These are phyloP conservation scores for Phytophthora tubulina DNA, from an alignment of 352 stramenopile species.

Conservation along the genomic window DNA sequence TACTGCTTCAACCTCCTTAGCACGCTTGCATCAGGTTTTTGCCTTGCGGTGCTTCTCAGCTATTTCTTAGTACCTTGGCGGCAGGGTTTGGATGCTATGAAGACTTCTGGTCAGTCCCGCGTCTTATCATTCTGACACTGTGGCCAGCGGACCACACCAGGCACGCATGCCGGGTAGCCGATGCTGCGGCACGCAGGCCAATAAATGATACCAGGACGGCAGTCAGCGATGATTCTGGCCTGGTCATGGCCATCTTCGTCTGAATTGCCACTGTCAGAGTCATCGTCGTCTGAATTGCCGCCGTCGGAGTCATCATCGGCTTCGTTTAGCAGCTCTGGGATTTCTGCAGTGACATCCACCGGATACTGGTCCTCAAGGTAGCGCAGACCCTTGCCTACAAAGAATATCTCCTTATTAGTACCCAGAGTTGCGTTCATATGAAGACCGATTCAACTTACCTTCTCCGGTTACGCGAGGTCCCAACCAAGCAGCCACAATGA, in stretches of 20 bases:
- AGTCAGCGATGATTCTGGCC: not conserved
- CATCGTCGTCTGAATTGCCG: not conserved
- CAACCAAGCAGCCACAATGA: not conserved
- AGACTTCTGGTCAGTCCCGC: not conserved
- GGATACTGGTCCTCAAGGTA: not conserved
- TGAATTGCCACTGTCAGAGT: not conserved
- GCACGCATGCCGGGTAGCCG: constrained; percentile 12
- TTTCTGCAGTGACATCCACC: not conserved
- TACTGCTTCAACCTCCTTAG: too few species aligned
- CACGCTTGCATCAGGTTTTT: too few species aligned
- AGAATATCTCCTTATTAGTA: not conserved
- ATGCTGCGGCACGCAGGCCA: constrained; percentile 12
- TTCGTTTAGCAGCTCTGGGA: not conserved
- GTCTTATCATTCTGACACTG: constrained; percentile 17
- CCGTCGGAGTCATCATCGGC: too few species aligned
- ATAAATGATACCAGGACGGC: constrained; percentile 7
- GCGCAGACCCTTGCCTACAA: not conserved
- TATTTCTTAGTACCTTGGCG: too few species aligned
- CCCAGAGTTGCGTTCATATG: not conserved
- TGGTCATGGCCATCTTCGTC: not conserved
- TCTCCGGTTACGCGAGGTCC: not conserved
- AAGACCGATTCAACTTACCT: not conserved
- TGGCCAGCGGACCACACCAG: constrained; percentile 12
- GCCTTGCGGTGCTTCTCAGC: too few species aligned
- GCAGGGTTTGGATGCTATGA: not conserved